Conservation (phyloP, 192 early-diverging fungal species). For the Podila minutissima region DNA sequence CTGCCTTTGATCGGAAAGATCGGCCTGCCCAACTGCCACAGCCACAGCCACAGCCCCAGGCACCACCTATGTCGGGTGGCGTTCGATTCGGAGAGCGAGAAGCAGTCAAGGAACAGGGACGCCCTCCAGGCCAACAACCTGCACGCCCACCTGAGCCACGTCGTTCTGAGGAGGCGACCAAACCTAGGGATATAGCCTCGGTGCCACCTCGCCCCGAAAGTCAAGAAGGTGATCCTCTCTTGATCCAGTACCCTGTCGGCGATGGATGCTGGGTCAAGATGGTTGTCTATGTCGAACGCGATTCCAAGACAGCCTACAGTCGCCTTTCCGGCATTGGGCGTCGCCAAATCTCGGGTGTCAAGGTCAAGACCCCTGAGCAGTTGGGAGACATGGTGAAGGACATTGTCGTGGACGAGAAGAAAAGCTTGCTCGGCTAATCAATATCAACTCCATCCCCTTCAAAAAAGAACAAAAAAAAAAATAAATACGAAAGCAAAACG, state of each 20-base stretch:
- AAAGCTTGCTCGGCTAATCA: not conserved
- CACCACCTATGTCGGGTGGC: too few relatives aligned
- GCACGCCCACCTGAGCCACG: too few relatives aligned
- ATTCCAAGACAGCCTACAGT: constrained; percentile 2
- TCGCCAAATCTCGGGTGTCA: not conserved
- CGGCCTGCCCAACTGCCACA: too few relatives aligned
- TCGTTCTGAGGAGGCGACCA: not conserved
- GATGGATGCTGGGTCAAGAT: constrained; percentile 28
- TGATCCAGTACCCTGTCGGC: constrained; percentile 34
- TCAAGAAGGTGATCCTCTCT: constrained; percentile 6
- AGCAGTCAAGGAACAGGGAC: too few relatives aligned
- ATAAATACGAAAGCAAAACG: too few relatives aligned
- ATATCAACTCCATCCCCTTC: too few relatives aligned
- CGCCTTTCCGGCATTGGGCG: constrained; percentile 8
- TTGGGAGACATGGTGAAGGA: not conserved
- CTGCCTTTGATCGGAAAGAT: too few relatives aligned
- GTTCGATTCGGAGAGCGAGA: too few relatives aligned
- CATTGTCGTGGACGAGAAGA: not conserved
- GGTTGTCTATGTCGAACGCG: constrained; percentile 32
- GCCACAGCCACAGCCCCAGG: too few relatives aligned
- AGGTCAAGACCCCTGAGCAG: not conserved
- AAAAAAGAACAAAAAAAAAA: too few relatives aligned
- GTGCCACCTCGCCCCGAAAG: not conserved
- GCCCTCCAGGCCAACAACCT: too few relatives aligned
- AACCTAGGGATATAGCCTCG: too few relatives aligned